Base-by-base conservation (phyloP, 2,329 filamentous ascomycete genomes). In the Colletotrichum gloeosporioides region DNA sequence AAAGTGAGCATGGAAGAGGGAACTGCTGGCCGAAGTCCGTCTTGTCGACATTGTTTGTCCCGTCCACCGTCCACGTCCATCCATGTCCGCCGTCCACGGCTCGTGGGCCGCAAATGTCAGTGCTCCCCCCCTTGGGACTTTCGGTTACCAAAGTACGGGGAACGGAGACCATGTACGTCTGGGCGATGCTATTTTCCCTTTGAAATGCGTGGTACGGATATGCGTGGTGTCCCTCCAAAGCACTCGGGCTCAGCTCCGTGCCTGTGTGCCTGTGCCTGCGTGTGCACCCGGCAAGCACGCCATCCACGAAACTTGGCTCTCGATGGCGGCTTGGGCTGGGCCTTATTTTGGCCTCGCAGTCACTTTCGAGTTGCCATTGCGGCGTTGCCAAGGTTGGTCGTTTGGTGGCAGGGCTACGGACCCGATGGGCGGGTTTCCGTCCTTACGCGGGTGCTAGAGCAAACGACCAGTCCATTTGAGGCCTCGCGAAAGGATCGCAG, bases 301-400 rank as follows among this genome's bases (percentile, higher is more conserved):
- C 72, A 75, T 62, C 61, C 15, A 25, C 36, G n/a, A 22, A 72
- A 67, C 53, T 63, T 75, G 69, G 69, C 55, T 70, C 71, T 70
- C 32, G 57, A 39, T 36, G 68, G 39, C 32, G 57, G 71, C 66
- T 39, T 61, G 57, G 44, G 68, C 34, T 62, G 49, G 66, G 68
- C 31, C 73, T 44, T 67, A 39, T 72, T 70, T 71, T 69, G 34
- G 53, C 34, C 34, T 73, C 25, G 12, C 22, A 25, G 31, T 55
- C 27, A 34, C 39, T 31, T 55, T 31, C 18, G 39, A 44, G 4
- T 44, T 44, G 36, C 36, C 36, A 39, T 18, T 39, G 36, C 12
- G 10, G n/a, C n/a, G 12, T 53, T 53, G 44, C 25, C 62, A 27
- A 62, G 49, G 57, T 59, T 70, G 44, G 59, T 13, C 27, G 39